Conservation (phyloP, 192 early-diverging fungal species). For the Coemansia reversa region DNA sequence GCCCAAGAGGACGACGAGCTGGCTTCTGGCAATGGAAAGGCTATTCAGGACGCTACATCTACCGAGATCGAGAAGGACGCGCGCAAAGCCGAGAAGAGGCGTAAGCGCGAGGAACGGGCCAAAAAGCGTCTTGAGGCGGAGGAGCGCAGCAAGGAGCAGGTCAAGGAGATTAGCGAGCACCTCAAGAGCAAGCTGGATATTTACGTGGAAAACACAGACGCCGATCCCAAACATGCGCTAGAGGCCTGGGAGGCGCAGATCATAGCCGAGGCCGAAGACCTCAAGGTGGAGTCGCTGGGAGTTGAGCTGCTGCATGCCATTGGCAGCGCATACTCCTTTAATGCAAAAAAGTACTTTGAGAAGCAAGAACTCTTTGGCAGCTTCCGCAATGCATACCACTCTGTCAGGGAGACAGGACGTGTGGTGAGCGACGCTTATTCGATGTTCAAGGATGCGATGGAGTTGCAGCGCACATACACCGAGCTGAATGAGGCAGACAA, state of each 20-base stretch:
- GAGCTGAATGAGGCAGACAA: slow-evolving; percentile 91
- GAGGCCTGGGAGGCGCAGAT: slow-evolving; percentile 69
- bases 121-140: slow-evolving; percentile 65
- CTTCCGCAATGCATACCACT: slow-evolving; percentile 67
- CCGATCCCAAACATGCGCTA: slow-evolving; percentile 57
- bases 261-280: slow-evolving; percentile 77
- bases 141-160: slow-evolving; percentile 60
- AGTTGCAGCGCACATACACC: slow-evolving; percentile 86
- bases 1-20: slow-evolving; percentile 57
- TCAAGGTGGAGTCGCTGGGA: slow-evolving; percentile 90
- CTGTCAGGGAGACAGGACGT: slow-evolving; percentile 85
- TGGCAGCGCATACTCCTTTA: slow-evolving; percentile 87
- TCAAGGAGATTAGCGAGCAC: slow-evolving; percentile 70
- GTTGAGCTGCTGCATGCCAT: slow-evolving; percentile 91
- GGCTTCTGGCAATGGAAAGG: slow-evolving; percentile 24
- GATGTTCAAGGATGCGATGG: slow-evolving; percentile 88
- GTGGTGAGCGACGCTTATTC: slow-evolving; percentile 88
- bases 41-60: slow-evolving; percentile 25
- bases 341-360: slow-evolving; percentile 81
- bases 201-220: slow-evolving; percentile 66
- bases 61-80: slow-evolving; percentile 42
- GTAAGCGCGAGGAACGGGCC: slow-evolving; percentile 59
- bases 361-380: slow-evolving; percentile 68
- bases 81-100: slow-evolving; percentile 59
- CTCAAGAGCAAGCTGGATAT: slow-evolving; percentile 74